A percentile compares a stretch with the other conserved stretches of the same genome.
These are phyloP conservation scores for Angomonas deanei DNA, from an alignment of 208 protist species.

Conservation along the genomic window DNA sequence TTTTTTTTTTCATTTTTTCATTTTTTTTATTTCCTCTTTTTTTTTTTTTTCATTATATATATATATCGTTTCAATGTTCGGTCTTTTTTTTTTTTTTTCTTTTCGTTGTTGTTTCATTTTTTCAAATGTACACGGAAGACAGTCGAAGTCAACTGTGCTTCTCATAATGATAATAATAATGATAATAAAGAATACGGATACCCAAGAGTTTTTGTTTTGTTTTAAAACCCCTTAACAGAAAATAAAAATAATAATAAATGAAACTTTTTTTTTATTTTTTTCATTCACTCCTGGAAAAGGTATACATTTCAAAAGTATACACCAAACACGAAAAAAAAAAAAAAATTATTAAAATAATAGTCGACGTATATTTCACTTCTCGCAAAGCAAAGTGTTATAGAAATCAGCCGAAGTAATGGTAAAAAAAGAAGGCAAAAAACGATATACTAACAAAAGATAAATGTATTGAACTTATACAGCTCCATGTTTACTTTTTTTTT, in stretches of 20 bases:
- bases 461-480: neutral
- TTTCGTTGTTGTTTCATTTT: slow-evolving; percentile 7
- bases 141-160: no score
- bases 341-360: neutral
- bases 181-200: no score
- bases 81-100: slow-evolving; percentile 4
- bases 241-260: neutral
- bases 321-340: neutral
- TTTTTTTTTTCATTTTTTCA: slow-evolving; percentile 10
- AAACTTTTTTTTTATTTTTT: neutral
- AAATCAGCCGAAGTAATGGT: no score
- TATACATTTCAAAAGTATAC: neutral
- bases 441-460: neutral
- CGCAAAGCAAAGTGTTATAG: no score
- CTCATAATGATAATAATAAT: no score
- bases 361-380: neutral
- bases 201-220: no score
- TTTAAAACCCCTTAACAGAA: neutral
- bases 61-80: slow-evolving; percentile 8
- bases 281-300: neutral
- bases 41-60: neutral
- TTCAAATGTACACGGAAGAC: no score
- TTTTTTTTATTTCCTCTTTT: slow-evolving; percentile 1
- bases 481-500: slow-evolving; percentile 2
- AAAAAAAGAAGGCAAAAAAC: neutral